Percentiles rank a stretch among this genome's conserved stretches.
Evolutionary conservation across 164 flowering plant genomes (phyloP).

Genomic region (Amborella trichopoda): DNA sequence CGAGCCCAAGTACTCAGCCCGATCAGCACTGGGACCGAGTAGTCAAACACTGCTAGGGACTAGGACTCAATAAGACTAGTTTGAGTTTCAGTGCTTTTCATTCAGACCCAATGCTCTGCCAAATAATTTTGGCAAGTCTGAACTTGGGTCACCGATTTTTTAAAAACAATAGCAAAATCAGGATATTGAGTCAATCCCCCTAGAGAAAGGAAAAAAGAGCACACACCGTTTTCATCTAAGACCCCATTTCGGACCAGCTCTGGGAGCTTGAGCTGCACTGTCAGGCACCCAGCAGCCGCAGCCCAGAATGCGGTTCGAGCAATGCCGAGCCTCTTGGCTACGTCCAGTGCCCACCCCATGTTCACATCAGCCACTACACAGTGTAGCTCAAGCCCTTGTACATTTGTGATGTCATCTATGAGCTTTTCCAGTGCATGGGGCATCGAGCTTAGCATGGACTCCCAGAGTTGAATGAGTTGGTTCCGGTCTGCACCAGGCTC

Average conservation of each 20-base stretch:
- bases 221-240: slow-evolving; percentile 8
- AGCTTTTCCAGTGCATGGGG: slow-evolving; percentile 6
- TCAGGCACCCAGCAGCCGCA: background rate
- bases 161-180: too few relatives aligned
- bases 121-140: too few relatives aligned
- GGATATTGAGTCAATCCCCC: too few relatives aligned
- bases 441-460: background rate
- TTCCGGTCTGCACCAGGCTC: slow-evolving; percentile 4
- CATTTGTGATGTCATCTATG: slow-evolving; percentile 3
- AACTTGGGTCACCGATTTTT: too few relatives aligned
- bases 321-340: slow-evolving; percentile 11
- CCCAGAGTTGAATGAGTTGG: background rate
- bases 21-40: too few relatives aligned
- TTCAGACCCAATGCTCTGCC: too few relatives aligned
- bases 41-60: too few relatives aligned
- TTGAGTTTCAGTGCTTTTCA: too few relatives aligned
- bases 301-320: slow-evolving; percentile 6
- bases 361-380: slow-evolving; percentile 8
- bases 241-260: slow-evolving; percentile 6
- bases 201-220: too few relatives aligned
- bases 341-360: slow-evolving; percentile 3
- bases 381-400: background rate
- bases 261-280: slow-evolving; percentile 1
- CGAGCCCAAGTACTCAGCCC: too few relatives aligned
- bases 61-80: too few relatives aligned